Percentiles rank a stretch among this genome's conserved stretches.
These are phyloP conservation scores for Kalmanozyma brasiliensis DNA, from an alignment of 1,284 basidiomycete genomes.

Conservation along the genomic window DNA sequence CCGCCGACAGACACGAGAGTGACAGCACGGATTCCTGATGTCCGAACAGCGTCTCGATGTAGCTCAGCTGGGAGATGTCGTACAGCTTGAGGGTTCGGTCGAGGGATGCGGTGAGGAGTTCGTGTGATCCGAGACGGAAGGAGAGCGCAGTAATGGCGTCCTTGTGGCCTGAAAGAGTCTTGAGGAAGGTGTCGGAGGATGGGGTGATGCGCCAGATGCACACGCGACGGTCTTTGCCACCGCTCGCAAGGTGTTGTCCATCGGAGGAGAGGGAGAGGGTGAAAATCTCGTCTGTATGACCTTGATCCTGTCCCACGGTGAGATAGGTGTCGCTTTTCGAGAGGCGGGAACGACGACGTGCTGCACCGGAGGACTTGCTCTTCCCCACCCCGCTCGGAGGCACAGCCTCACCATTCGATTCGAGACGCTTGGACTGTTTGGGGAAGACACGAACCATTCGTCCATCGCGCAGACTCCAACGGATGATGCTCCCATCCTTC, in stretches of 20 bases:
- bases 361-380: slow-evolving; percentile 2
- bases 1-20: slow-evolving; percentile 82
- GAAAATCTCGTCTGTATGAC: slow-evolving; percentile 87
- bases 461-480: slow-evolving; percentile 64
- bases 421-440: slow-evolving; percentile 18
- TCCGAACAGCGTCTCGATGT: slow-evolving; percentile 96
- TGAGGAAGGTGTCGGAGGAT: slow-evolving; percentile 73
- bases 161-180: slow-evolving; percentile 73
- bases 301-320: slow-evolving; percentile 70
- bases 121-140: slow-evolving; percentile 80
- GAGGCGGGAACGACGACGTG: too few species aligned
- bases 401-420: slow-evolving; percentile 8
- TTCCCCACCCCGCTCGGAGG: slow-evolving; percentile 3
- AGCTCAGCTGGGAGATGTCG: slow-evolving; percentile 84
- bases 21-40: slow-evolving; percentile 89
- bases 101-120: slow-evolving; percentile 83
- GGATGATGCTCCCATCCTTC: slow-evolving; percentile 63
- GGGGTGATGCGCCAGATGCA: slow-evolving; percentile 55
- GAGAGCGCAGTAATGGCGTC: slow-evolving; percentile 74
- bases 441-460: slow-evolving; percentile 52
- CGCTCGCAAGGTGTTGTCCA: slow-evolving; percentile 85
- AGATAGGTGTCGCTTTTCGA: slow-evolving; percentile 23
- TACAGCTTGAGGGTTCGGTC: slow-evolving; percentile 93
- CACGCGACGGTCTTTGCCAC: slow-evolving; percentile 78
- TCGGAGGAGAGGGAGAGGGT: slow-evolving; percentile 85